These are phyloP conservation scores for Solanum hybrid DNA, from an alignment of 305 asterid species.

Conservation along the genomic window DNA sequence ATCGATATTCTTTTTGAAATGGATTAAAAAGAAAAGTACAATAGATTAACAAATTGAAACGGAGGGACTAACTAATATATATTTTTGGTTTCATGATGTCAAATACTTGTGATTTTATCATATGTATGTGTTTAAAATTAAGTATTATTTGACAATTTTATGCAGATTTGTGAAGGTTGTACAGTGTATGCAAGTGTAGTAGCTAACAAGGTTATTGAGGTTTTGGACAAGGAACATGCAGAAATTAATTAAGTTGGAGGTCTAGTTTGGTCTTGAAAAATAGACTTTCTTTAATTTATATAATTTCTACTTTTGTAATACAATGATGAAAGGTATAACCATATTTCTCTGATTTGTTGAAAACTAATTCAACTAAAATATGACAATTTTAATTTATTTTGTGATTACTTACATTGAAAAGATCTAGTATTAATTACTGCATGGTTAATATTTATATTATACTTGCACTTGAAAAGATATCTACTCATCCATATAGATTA, in stretches of 20 bases:
- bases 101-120: neutral
- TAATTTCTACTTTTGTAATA: neutral
- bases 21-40: neutral
- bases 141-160: neutral
- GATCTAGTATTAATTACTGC: neutral
- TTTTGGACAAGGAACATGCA: conserved; percentile 54
- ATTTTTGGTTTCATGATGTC: neutral
- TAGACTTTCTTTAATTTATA: neutral
- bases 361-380: neutral
- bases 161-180: conserved; percentile 82
- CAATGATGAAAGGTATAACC: neutral
- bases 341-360: neutral
- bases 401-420: neutral
- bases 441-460: neutral
- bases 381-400: neutral
- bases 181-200: conserved; percentile 79
- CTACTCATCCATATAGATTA: neutral
- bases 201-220: conserved; percentile 81
- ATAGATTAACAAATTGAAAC: neutral
- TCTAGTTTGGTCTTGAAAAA: neutral
- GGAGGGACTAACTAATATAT: neutral
- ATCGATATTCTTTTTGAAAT: neutral
- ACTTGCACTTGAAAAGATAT: neutral
- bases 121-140: neutral
- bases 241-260: conserved; percentile 3